These are phyloP conservation scores for Pterocarpus macrocarpus DNA, from an alignment of 306 rosid species.

Conservation along the genomic window DNA sequence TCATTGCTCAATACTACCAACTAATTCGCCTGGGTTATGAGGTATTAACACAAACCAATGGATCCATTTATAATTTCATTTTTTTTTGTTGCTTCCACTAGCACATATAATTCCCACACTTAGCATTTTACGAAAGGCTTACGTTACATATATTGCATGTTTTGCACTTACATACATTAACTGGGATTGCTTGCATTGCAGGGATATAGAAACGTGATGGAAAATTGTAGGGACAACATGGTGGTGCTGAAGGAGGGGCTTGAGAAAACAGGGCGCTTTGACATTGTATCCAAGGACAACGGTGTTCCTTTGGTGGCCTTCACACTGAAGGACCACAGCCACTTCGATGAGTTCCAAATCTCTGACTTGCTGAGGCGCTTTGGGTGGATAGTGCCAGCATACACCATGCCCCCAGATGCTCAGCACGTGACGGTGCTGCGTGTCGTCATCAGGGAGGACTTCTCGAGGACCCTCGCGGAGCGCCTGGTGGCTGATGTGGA, in stretches of 20 bases:
- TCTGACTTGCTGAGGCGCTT: conserved; percentile 75
- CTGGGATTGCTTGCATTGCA: conserved; percentile 46
- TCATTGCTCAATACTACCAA: conserved; percentile 96
- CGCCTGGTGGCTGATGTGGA: conserved; percentile 74
- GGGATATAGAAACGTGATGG: conserved; percentile 95
- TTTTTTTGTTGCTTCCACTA: not conserved
- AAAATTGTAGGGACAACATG: conserved; percentile 91
- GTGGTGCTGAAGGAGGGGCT: conserved; percentile 78
- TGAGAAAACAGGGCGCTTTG: conserved; percentile 72
- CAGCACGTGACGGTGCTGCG: conserved; percentile 84
- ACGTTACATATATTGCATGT: not conserved
- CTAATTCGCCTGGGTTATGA: conserved; percentile 88
- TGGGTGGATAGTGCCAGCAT: conserved; percentile 97
- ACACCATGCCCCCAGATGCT: conserved; percentile 93
- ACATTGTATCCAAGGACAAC: conserved; percentile 77
- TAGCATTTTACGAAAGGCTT: not conserved
- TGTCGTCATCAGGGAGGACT: conserved; percentile 90
- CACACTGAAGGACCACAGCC: conserved; percentile 68
- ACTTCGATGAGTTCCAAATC: conserved; percentile 78
- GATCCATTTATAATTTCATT: not conserved
- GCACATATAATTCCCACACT: not conserved
- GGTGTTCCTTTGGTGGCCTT: conserved; percentile 97
- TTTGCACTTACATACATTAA: not conserved
- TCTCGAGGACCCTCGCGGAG: conserved; percentile 88
- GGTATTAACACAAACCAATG: conserved; percentile 53